These are phyloP conservation scores for Spathaspora sp. DNA, from an alignment of 1,139 yeast genomes.

Conservation along the genomic window DNA sequence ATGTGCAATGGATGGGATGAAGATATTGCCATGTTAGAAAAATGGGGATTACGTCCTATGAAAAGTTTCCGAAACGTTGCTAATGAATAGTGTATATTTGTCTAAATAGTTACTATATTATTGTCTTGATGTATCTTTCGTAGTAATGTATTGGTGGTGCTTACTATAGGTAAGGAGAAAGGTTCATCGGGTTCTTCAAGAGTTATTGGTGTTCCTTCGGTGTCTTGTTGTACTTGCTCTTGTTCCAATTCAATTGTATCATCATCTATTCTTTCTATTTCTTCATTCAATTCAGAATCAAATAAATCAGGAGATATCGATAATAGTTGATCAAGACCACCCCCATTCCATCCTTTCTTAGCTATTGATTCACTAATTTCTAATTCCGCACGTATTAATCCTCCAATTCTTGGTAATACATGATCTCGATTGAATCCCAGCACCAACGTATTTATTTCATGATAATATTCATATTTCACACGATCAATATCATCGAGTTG, in stretches of 20 bases:
- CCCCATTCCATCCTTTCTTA: conserved; percentile 83
- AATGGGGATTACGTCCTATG: conserved; percentile 77
- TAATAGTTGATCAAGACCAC: conserved; percentile 71
- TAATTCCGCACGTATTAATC: conserved; percentile 73
- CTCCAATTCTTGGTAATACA: conserved; percentile 57
- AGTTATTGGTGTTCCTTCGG: not conserved
- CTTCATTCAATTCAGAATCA: conserved; percentile 18
- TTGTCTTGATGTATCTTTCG: conserved; percentile 4
- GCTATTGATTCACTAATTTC: conserved; percentile 82
- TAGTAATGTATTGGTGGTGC: conserved; percentile 13
- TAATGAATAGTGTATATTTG: not conserved
- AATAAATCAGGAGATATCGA: conserved; percentile 56
- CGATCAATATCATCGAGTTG: conserved; percentile 79
- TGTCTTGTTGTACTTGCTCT: conserved; percentile 2
- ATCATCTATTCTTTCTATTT: conserved; percentile 3
- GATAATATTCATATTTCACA: conserved; percentile 73
- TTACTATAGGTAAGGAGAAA: conserved; percentile 31
- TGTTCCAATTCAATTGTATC: conserved; percentile 8
- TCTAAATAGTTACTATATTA: not conserved
- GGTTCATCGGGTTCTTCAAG: conserved; percentile 23
- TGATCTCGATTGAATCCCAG: conserved; percentile 43
- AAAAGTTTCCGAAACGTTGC: conserved; percentile 35
- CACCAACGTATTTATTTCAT: conserved; percentile 56
- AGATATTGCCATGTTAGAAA: conserved; percentile 62
- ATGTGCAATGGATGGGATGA: conserved; percentile 88